Evolutionary conservation across 257 asterid species (phyloP), one percentile per base, ranked within the genome.

Genomic region (Euphrasia confusa): DNA sequence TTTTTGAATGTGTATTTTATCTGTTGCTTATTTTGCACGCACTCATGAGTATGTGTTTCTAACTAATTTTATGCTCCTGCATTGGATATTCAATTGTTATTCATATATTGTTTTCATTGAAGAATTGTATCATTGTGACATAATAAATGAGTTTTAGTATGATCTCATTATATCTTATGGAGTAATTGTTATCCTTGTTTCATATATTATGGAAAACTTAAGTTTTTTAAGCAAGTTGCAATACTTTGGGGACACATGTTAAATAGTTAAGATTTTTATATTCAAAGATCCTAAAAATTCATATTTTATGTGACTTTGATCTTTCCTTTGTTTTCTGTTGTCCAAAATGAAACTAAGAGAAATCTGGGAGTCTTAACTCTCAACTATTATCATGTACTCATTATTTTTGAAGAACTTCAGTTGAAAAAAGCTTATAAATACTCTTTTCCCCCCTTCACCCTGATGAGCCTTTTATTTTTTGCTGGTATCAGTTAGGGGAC

Each of bases 1-100:
- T 81, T 63, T 62, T 40, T n/a, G 6, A 39, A 40, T 35, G 58
- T 10, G 27, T 48, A 55, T 67, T 37, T 37, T 35, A 11, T 66
- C 40, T 62, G 64, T 40, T 63, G 72, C 68, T 44, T 52, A 13
- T 14, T 12, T 39, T 47, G 63, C 52, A 30, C 33, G 0, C 57
- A 7, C 42, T 13, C 32, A 30, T 10, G 30, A 14, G 21, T 14
- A 5, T 53, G 18, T 54, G 14, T 21, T 52, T 8, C 10, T 61
- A 26, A 44, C 70, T 13, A 28, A 30, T 63, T 48, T 21, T 63
- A 37, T 63, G 48, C 54, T 59, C 61, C 10, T 65, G 63, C 68
- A 58, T 27, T 52, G 60, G 18, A 55, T 21, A 45, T 60, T 48
- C 14, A 28, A 33, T 17, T 61, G 63, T 14, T 66, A 64, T 40